These are phyloP conservation scores for Yarrowia sp. DNA, from an alignment of 805 yeast species.

Conservation along the genomic window DNA sequence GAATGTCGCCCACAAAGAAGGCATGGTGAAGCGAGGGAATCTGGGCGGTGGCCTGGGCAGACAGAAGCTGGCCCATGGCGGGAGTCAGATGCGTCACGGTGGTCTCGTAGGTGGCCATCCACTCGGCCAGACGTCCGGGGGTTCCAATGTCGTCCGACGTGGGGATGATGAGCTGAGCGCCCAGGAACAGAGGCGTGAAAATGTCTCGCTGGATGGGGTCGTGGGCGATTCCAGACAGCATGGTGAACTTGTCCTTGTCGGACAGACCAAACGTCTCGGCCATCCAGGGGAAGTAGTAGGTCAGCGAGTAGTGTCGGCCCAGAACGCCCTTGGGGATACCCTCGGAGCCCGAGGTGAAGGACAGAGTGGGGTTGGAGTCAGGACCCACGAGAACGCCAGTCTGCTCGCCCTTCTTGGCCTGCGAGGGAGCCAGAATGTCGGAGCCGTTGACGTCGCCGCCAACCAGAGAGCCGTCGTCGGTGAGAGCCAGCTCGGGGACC, in stretches of 20 bases:
- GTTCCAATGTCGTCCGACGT: slow-evolving; percentile 98
- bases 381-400: slow-evolving; percentile 97
- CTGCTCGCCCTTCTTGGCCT: slow-evolving; percentile 58
- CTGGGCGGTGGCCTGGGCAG: slow-evolving; percentile 91
- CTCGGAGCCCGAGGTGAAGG: slow-evolving; percentile 97
- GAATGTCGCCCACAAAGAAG: slow-evolving; percentile 96
- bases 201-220: slow-evolving; percentile 99
- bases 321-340: slow-evolving; percentile 98
- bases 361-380: slow-evolving; percentile 93
- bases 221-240: slow-evolving; percentile 98
- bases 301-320: slow-evolving; percentile 96
- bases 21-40: slow-evolving; percentile 92
- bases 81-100: slow-evolving; percentile 98
- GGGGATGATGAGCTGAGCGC: slow-evolving; percentile 92
- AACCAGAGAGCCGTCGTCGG: slow-evolving; percentile 71
- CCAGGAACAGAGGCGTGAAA: slow-evolving; percentile 96
- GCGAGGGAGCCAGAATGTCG: slow-evolving; percentile 61
- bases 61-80: slow-evolving; percentile 97
- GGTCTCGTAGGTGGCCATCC: slow-evolving; percentile 93
- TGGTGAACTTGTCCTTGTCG: slow-evolving; percentile 86
- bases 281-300: slow-evolving; percentile 99
- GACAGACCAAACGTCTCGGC: slow-evolving; percentile 79
- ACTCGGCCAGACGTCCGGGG: slow-evolving; percentile 95
- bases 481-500: slow-evolving; percentile 78
- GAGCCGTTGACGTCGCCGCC: slow-evolving; percentile 54